Evolutionary conservation across 2,329 filamentous ascomycete genomes (phyloP).

Genomic region (Monosporascus sp.): DNA sequence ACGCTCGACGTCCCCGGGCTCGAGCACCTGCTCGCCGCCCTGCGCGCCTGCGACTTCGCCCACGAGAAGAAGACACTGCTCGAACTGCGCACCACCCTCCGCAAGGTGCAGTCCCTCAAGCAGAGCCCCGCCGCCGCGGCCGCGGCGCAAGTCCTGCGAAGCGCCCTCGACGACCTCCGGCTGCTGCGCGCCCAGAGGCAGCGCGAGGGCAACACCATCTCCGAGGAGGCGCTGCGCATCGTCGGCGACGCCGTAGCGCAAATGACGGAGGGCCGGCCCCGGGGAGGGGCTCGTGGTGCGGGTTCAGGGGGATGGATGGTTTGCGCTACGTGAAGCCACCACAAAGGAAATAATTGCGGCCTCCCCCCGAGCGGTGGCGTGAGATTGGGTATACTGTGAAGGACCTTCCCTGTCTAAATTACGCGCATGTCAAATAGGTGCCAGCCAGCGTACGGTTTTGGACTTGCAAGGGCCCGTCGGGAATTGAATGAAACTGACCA

Average conservation of each 20-base stretch:
- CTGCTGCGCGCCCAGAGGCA: conserved; percentile 10
- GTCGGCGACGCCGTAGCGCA: conserved; percentile 18
- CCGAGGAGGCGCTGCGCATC: conserved; percentile 19
- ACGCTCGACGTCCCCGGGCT: conserved; percentile 16
- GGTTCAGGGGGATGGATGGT: neutral
- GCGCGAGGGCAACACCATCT: conserved; percentile 14
- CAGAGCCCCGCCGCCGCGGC: neutral
- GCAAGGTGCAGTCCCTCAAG: conserved; percentile 9
- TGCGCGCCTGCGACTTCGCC: conserved; percentile 14
- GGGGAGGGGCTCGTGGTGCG: neutral
- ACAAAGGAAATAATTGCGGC: too few species aligned
- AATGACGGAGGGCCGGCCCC: conserved; percentile 2
- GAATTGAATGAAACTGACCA: too few species aligned
- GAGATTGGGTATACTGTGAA: too few species aligned
- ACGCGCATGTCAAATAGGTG: too few species aligned
- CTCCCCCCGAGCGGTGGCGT: too few species aligned
- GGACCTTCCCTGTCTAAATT: too few species aligned
- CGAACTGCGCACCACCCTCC: conserved; percentile 17
- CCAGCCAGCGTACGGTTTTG: too few species aligned
- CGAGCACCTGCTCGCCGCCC: conserved; percentile 14
- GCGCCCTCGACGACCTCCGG: conserved; percentile 7
- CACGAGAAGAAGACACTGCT: conserved; percentile 14
- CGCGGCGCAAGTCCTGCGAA: conserved; percentile 13
- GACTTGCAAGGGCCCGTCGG: too few species aligned
- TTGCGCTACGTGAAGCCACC: too few species aligned